Base-by-base conservation (phyloP, 805 yeast genomes). In the Kodamaea nitidulidarum region DNA sequence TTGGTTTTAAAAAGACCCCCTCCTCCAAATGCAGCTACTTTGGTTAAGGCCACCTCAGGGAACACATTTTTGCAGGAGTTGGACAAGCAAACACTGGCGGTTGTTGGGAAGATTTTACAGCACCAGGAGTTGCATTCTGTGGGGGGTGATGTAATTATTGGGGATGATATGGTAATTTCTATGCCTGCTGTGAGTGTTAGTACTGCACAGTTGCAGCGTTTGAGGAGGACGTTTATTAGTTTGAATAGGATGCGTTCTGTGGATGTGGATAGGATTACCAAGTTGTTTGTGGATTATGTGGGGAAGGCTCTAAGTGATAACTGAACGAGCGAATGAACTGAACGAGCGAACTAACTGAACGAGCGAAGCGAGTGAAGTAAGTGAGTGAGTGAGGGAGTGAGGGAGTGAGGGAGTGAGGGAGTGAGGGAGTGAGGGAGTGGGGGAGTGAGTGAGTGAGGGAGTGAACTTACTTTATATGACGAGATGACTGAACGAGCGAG, bases 11-110 rank as follows among this genome's bases (percentile, higher is more conserved):
- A 76, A 36, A 73, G 76, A 58, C 73, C 85, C 38, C 70, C 84
- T 39, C 76, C 81, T 7, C 95, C 96, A 4, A 91, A 88, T 53
- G 81, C 83, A 27, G 95, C 96, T 2, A 90, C 97, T 0, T 62
- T 84, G 25, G 62, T 87, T 31, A 88, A 85, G 55, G 86, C 95
- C 1, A 90, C 95, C 0, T 72, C 84, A 0, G 80, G 84, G 6
- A 74, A 81, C 11, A 78, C 85, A 58, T 90, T 84, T 52, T 63
- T 88, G 25, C 90, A 84, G 52, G 81, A 84, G 45, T 69, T 91
- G 34, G 97, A 90, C 56, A 72, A 70, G 38, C 71, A 72, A 42
- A 86, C 97, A 0, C 78, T 77, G 42, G 67, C 67, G 3, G 83
- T 88, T 10, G 73, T 86, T 3, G 70, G 70, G 40, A 77, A 76